phyloP scores from a whole-genome alignment of 495 filamentous ascomycete genomes.

The Neurospora terricola region DNA sequence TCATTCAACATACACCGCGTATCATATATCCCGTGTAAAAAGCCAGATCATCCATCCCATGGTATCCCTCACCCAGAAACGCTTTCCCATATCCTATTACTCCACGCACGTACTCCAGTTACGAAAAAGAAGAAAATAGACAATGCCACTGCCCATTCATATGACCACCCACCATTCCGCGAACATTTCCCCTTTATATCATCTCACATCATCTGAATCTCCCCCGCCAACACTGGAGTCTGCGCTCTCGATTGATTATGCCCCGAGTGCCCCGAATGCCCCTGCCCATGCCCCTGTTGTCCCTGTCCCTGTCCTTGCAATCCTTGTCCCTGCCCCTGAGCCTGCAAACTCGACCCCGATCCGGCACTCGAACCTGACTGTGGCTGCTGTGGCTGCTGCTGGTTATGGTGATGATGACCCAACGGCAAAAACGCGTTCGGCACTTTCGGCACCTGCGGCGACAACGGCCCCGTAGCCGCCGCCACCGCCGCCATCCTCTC shows the following conservation, averaged over 20 bases:
- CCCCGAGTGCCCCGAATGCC: background rate
- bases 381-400: slow-evolving; percentile 1
- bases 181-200: background rate
- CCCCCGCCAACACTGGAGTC: background rate
- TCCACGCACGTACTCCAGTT: background rate
- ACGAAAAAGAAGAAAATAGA: background rate
- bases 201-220: background rate
- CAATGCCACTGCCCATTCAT: background rate
- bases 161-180: background rate
- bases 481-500: slow-evolving; percentile 33
- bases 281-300: background rate
- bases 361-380: background rate
- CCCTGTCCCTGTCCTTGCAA: background rate
- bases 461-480: slow-evolving; percentile 1
- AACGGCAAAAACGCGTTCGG: slow-evolving; percentile 13
- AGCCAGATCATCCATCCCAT: background rate
- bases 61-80: background rate
- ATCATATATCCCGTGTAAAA: background rate
- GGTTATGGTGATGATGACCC: background rate
- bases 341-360: background rate
- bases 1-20: background rate
- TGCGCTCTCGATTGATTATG: background rate
- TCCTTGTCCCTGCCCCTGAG: background rate
- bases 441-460: slow-evolving; percentile 14
- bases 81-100: background rate